Conservation (phyloP, 2,329 filamentous ascomycete genomes). For the Trichoderma oligosporum region DNA sequence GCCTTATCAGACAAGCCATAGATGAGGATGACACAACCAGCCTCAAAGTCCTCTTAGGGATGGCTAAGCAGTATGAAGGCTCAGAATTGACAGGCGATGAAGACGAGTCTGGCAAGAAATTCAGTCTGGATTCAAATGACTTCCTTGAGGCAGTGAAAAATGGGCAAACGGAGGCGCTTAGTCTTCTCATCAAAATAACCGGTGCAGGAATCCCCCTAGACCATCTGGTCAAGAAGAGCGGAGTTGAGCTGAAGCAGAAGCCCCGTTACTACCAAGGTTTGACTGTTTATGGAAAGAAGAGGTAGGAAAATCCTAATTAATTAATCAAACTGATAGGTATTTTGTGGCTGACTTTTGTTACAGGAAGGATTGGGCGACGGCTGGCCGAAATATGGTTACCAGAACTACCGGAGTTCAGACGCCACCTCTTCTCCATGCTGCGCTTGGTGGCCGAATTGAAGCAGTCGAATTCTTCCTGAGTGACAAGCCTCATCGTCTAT, state of each 20-base stretch:
- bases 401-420: constrained; percentile 41
- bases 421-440: constrained; percentile 60
- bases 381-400: constrained; percentile 47
- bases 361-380: constrained; percentile 66
- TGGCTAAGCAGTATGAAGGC: constrained; percentile 44
- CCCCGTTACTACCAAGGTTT: constrained; percentile 73
- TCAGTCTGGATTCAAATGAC: constrained; percentile 37
- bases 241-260: constrained; percentile 59
- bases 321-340: background rate
- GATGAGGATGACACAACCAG: constrained; percentile 49
- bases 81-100: constrained; percentile 36
- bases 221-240: constrained; percentile 61
- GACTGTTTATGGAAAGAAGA: constrained; percentile 70
- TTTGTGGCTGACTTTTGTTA: constrained; percentile 5
- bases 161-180: constrained; percentile 55
- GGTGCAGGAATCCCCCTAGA: constrained; percentile 69
- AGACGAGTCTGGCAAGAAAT: constrained; percentile 32
- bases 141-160: constrained; percentile 44
- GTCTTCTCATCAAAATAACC: constrained; percentile 60
- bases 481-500: constrained; percentile 63
- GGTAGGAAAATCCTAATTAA: constrained; percentile 30
- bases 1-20: constrained; percentile 46
- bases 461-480: constrained; percentile 74
- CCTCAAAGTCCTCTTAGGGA: constrained; percentile 56
- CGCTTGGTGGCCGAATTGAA: constrained; percentile 55